Conservation (phyloP, 768 basidiomycete species). For the Mycena kentingensis region DNA sequence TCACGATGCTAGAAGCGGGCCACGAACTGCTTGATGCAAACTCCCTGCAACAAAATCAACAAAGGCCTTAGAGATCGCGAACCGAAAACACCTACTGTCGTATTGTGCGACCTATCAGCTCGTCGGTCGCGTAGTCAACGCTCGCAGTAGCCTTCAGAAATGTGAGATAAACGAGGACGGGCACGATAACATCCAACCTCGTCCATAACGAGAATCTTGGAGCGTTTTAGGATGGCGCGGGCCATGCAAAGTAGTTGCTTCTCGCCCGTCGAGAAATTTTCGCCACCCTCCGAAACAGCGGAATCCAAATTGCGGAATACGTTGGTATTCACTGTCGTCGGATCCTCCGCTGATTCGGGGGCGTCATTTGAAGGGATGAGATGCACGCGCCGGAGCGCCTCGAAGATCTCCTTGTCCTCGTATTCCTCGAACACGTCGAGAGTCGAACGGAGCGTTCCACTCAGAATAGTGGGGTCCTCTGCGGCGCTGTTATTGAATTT, state of each 20-base stretch:
- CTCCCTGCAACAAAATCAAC: constrained; percentile 45
- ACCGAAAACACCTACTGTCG: constrained; percentile 55
- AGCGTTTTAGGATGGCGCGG: constrained; percentile 77
- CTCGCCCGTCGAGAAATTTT: constrained; percentile 87
- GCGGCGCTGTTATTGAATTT: background rate
- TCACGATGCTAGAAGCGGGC: no score
- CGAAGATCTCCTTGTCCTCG: constrained; percentile 80
- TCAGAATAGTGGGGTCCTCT: constrained; percentile 91
- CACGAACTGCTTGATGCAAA: constrained; percentile 82
- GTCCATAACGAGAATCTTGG: constrained; percentile 82
- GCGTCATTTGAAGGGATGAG: constrained; percentile 64
- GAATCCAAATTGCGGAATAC: constrained; percentile 78
- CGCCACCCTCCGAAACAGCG: constrained; percentile 78
- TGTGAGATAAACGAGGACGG: constrained; percentile 4
- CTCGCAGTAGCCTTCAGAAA: constrained; percentile 61
- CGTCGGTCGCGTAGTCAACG: constrained; percentile 56
- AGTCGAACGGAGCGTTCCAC: constrained; percentile 77
- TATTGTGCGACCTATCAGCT: constrained; percentile 81
- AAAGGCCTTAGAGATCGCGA: background rate
- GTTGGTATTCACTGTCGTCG: constrained; percentile 63
- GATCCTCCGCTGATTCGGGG: constrained; percentile 41
- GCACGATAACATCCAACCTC: constrained; percentile 54
- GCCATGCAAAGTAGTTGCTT: constrained; percentile 90
- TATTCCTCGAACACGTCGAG: constrained; percentile 89
- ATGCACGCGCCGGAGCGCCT: constrained; percentile 82